Base-by-base conservation (phyloP, 306 rosid species). In the Cucurbita maxima region DNA sequence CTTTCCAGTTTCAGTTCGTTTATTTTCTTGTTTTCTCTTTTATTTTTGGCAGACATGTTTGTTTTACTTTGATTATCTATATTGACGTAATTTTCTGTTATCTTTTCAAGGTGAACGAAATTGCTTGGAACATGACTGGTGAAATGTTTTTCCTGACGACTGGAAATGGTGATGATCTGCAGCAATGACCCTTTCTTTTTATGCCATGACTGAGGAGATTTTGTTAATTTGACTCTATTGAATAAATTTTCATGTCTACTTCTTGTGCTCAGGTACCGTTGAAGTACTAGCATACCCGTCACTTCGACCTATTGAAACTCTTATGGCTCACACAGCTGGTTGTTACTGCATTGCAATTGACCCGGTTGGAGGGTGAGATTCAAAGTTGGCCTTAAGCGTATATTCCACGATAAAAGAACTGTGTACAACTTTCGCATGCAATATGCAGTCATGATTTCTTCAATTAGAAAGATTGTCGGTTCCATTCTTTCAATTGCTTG, bases 301-400 rank as follows among this genome's bases (percentile, higher is more conserved):
- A 45, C 97, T 94, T 78, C 83, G 79, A 56, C 96, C 89, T 25
- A 86, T 90, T 30, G 97, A 94, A 40, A 90, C 97, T 56, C 94
- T 94, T 58, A 84, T 86, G 97, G 98, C 98, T 78, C 98, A 94
- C 83, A 90, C 98, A 41, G 98, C 98, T 41, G 98, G 97, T 57
- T 94, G 98, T 82, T 90, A 94, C 83, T 90, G 98, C 86, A 90
- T 94, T 75, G 98, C 96, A 56, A 93, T 93, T 73, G 98, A 93
- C 83, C 97, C 97, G 6, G n/a, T 74, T 3, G 98, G 98, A 85
- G 88, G 90, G 98, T 93, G 52, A 79, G 74, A 72, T 45, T 68
- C 82, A 75, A 57, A 16, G 61, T 69, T 63, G 34, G 10, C 52
- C 30, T 41, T 18, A 4, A 41, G 16, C 19, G 52, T 38, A 18